Conservation (phyloP, 805 yeast species). For the Vanderwaltozyma polyspora region DNA sequence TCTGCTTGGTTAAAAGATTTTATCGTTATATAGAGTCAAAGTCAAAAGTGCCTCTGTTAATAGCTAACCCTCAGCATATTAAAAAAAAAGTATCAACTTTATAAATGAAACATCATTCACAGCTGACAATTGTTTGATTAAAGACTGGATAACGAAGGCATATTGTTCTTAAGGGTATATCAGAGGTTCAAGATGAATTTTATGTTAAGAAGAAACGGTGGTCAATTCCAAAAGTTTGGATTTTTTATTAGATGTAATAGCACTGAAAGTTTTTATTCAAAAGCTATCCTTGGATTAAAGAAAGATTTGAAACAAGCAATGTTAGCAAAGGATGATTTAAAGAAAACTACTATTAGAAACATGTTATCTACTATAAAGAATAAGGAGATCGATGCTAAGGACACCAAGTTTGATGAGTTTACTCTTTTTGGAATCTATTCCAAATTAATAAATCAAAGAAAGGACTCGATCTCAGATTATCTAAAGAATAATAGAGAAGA, state of each 20-base stretch:
- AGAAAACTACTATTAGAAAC: constrained; percentile 36
- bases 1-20: no score
- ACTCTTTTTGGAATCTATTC: constrained; percentile 28
- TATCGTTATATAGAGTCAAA: no score
- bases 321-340: constrained; percentile 33
- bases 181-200: no score
- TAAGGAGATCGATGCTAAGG: constrained; percentile 31
- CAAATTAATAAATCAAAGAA: constrained; percentile 39
- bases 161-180: no score
- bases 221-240: no score
- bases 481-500: constrained; percentile 37
- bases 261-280: constrained; percentile 28
- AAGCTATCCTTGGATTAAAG: constrained; percentile 28
- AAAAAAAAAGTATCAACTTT: no score
- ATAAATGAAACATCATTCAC: no score
- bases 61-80: no score
- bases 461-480: constrained; percentile 40
- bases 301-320: constrained; percentile 37
- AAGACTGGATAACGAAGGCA: no score
- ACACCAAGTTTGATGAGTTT: constrained; percentile 27
- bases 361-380: constrained; percentile 35
- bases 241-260: constrained; percentile 27
- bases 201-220: no score
- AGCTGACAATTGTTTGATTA: no score
- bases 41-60: no score